These are phyloP conservation scores for Fusarium odoratissimum DNA, from an alignment of 2,329 filamentous ascomycete genomes.

Conservation along the genomic window DNA sequence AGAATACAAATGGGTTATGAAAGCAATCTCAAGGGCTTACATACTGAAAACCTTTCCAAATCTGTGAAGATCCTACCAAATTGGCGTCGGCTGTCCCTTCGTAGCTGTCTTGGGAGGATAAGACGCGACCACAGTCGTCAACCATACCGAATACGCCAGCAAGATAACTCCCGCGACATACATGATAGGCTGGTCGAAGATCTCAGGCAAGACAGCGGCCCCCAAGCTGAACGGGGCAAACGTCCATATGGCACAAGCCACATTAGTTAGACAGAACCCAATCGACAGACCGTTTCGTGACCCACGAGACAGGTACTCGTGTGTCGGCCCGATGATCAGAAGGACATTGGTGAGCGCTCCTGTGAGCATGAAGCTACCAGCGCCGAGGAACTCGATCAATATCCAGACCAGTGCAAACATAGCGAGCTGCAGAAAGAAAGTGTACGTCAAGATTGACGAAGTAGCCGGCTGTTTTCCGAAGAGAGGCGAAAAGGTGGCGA, in stretches of 20 bases:
- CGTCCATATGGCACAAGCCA: not conserved
- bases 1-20: not conserved
- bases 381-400: rapidly evolving
- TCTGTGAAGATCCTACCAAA: not conserved
- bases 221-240: constrained; percentile 19
- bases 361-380: not conserved
- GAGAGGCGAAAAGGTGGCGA: not conserved
- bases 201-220: not conserved
- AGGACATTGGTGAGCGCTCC: constrained; percentile 10
- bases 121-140: not conserved
- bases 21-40: not conserved
- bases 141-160: not conserved
- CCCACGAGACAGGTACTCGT: constrained; percentile 3
- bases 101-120: not conserved
- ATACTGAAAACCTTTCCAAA: not conserved
- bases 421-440: not conserved
- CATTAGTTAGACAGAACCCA: constrained; percentile 12
- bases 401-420: not conserved
- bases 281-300: constrained; percentile 5
- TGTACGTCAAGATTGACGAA: not conserved
- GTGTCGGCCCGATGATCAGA: not conserved
- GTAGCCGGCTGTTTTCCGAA: not conserved
- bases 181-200: not conserved
- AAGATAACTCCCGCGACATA: constrained; percentile 1
- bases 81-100: not conserved